Conservation (phyloP, 169 alveolate species). For the Cryptosporidium tyzzeri region DNA sequence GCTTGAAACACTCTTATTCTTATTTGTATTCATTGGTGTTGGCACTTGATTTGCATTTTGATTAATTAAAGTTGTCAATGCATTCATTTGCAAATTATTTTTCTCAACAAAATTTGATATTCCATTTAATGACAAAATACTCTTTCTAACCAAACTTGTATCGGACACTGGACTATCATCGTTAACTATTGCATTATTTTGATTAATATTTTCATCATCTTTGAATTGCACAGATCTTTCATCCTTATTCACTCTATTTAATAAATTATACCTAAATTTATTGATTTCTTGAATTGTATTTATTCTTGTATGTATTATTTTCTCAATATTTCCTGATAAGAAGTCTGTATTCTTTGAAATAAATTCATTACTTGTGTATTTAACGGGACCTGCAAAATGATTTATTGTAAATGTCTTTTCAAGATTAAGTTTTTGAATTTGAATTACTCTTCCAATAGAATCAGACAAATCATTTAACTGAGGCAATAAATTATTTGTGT, state of each 20-base stretch:
- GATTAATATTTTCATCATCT: not conserved
- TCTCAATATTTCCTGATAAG: constrained; percentile 78
- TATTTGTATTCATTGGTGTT: constrained; percentile 62
- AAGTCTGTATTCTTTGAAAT: constrained; percentile 80
- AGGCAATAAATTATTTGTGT: no score
- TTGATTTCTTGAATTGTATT: constrained; percentile 18
- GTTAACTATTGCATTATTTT: not conserved
- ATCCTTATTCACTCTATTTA: not conserved
- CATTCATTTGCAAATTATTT: not conserved
- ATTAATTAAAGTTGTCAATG: not conserved
- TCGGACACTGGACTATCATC: not conserved
- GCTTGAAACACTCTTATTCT: constrained; percentile 62
- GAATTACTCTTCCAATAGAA: constrained; percentile 33
- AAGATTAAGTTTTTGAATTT: constrained; percentile 53
- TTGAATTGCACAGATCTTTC: not conserved
- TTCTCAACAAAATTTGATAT: not conserved
- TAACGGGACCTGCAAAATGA: constrained; percentile 82
- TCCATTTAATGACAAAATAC: not conserved
- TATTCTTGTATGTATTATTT: constrained; percentile 24
- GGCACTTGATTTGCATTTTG: constrained; percentile 30
- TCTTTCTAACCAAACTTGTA: not conserved
- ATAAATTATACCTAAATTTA: constrained; percentile 4
- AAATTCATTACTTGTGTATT: constrained; percentile 79
- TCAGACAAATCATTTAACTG: constrained; percentile 4
- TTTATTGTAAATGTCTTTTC: constrained; percentile 79